Evolutionary conservation across 768 basidiomycete species (phyloP).

Genomic region (Piloderma croceum): DNA sequence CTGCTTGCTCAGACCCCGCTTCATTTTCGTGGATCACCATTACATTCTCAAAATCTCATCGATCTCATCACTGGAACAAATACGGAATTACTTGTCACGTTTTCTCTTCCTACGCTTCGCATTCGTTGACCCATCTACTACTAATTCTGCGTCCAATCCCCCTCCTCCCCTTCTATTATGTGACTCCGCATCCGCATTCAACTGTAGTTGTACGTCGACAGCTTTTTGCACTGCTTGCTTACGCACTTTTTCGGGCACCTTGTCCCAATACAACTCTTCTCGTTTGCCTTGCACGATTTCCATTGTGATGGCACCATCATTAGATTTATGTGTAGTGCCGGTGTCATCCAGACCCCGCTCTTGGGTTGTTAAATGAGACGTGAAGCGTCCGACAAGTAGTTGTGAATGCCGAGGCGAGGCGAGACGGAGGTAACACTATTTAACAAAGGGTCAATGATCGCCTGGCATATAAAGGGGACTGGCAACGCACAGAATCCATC

Average conservation of each 20-base stretch:
- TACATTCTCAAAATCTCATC: too few species aligned
- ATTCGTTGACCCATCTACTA: too few species aligned
- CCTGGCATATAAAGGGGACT: conserved; percentile 1
- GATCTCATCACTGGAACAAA: too few species aligned
- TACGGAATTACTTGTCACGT: too few species aligned
- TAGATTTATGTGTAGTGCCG: conserved; percentile 29
- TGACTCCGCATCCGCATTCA: neutral
- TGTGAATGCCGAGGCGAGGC: conserved; percentile 44
- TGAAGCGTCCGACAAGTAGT: conserved; percentile 43
- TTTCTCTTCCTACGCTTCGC: too few species aligned
- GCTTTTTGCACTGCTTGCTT: conserved; percentile 53
- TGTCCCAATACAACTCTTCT: conserved; percentile 75
- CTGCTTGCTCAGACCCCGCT: too few species aligned
- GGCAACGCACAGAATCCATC: conserved; percentile 55
- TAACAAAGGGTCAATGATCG: neutral
- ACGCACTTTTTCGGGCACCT: conserved; percentile 69
- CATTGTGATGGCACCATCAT: conserved; percentile 28
- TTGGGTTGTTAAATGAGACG: conserved; percentile 34
- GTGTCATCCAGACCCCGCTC: conserved; percentile 48
- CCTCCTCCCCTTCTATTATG: conserved; percentile 1
- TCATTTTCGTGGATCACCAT: too few species aligned
- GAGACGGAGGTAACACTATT: conserved; percentile 70
- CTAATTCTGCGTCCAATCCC: conserved; percentile 6
- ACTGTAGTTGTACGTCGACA: conserved; percentile 8
- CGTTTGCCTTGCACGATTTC: conserved; percentile 59